These are phyloP conservation scores for Lagerstroemia fauriei DNA, from an alignment of 441 rosid genomes.

Conservation along the genomic window DNA sequence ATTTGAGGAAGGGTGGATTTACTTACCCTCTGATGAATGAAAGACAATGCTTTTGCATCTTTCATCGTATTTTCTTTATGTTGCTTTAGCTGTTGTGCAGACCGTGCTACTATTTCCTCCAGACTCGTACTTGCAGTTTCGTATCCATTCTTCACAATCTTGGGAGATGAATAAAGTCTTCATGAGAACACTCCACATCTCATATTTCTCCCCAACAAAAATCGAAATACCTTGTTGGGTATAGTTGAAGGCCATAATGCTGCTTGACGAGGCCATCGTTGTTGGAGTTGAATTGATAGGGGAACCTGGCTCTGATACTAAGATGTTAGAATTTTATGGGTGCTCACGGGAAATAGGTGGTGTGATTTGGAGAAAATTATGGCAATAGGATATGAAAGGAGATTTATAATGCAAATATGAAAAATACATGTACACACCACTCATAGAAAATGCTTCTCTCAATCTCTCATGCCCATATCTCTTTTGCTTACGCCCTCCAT, in stretches of 20 bases:
- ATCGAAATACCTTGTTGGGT: not conserved
- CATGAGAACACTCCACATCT: not conserved
- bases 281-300: too few relatives aligned
- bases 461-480: too few relatives aligned
- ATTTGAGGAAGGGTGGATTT: not conserved
- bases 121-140: not conserved
- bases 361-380: too few relatives aligned
- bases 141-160: not conserved
- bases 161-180: not conserved
- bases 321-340: not conserved
- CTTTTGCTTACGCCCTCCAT: too few relatives aligned
- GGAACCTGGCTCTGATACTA: not conserved
- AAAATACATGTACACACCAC: too few relatives aligned
- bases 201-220: not conserved
- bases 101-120: not conserved
- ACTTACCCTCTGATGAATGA: not conserved
- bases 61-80: not conserved
- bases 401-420: too few relatives aligned
- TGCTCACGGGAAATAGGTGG: too few relatives aligned
- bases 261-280: not conserved
- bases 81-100: not conserved
- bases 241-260: not conserved
- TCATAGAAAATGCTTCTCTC: too few relatives aligned
- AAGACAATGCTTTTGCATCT: slow-evolving; percentile 1
- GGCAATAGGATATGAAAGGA: too few relatives aligned